These are phyloP conservation scores for Gossypium davidsonii DNA, from an alignment of 441 rosid genomes.

Conservation along the genomic window DNA sequence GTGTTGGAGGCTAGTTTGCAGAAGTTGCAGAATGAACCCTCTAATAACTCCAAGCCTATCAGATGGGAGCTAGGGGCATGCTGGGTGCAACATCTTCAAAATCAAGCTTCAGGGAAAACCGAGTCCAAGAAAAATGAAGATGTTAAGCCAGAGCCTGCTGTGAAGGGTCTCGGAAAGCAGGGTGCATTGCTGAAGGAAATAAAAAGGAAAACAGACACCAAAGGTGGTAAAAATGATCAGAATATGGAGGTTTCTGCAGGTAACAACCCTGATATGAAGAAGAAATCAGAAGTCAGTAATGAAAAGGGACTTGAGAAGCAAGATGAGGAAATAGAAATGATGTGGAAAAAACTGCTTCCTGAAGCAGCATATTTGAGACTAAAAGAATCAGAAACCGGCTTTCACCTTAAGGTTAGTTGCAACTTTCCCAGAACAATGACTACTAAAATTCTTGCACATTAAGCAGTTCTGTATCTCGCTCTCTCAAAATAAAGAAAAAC, in stretches of 20 bases:
- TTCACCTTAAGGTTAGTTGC: constrained; percentile 65
- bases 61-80: constrained; percentile 87
- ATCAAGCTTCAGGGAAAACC: constrained; percentile 66
- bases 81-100: constrained; percentile 80
- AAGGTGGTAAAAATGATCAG: constrained; percentile 43
- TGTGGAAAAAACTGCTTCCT: constrained; percentile 57
- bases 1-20: constrained; percentile 53
- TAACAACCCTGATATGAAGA: constrained; percentile 34
- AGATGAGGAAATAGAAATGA: constrained; percentile 43
- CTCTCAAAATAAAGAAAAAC: not conserved
- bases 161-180: constrained; percentile 81
- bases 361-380: constrained; percentile 64
- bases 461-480: not conserved
- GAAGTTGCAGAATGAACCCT: constrained; percentile 55
- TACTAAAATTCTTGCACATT: constrained; percentile 4
- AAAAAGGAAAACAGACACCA: constrained; percentile 55
- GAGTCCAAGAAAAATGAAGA: constrained; percentile 73
- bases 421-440: constrained; percentile 11
- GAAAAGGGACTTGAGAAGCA: constrained; percentile 48
- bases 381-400: constrained; percentile 76
- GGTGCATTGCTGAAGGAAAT: constrained; percentile 76
- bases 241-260: constrained; percentile 36
- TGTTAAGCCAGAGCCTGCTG: constrained; percentile 55
- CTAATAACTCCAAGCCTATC: constrained; percentile 40
- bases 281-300: constrained; percentile 39